Evolutionary conservation across 2,329 filamentous ascomycete species (phyloP), one percentile per base, ranked within the genome.

Genomic region (Pestalotiopsis sp.): DNA sequence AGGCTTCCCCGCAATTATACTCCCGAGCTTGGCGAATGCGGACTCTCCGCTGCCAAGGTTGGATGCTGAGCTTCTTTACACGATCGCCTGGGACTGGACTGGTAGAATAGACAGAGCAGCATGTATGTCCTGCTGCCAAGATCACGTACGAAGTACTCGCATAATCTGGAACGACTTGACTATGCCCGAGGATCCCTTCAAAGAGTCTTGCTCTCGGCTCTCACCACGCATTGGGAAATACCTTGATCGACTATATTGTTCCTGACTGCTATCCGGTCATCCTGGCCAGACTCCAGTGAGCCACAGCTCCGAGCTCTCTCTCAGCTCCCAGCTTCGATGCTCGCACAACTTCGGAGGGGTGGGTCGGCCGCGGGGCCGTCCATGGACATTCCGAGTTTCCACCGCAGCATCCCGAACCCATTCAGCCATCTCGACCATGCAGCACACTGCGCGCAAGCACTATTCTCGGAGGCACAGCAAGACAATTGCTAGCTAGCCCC

Each of bases 1-100:
- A 39, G 17, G 59, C 25, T 39, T 62, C 59, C 59, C 59, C 59
- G 59, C 59, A 62, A 62, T 62, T 59, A 59, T 59, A 59, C 57
- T 59, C 23, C 27, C 13, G 14, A 59, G 45, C 45, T 52, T 52
- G 14, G 14, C 14, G 14, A 52, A n/a, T 17, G 20, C 45, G 20
- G 14, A 52, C 20, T 52, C 14, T 52, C 45, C 14, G 31, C 31
- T 52, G 45, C 45, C 45, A 52, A 52, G n/a, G 45, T n/a, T n/a
- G 45, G 20, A n/a, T 52, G 45, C 17, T 36, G 20, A n/a, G 45
- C 45, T 52, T 52, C 45, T 52, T 52, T 20, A 20, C 45, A 52
- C 20, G 45, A 17, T 20, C 45, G 6, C 41, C 17, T 17, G 11
- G 45, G 14, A 3, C 45, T 49, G 41, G 41, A 52, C 17, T 9